Evolutionary conservation across 225 moss, liverwort and hornwort genomes (phyloP).

Genomic region (Ulota crispa): DNA sequence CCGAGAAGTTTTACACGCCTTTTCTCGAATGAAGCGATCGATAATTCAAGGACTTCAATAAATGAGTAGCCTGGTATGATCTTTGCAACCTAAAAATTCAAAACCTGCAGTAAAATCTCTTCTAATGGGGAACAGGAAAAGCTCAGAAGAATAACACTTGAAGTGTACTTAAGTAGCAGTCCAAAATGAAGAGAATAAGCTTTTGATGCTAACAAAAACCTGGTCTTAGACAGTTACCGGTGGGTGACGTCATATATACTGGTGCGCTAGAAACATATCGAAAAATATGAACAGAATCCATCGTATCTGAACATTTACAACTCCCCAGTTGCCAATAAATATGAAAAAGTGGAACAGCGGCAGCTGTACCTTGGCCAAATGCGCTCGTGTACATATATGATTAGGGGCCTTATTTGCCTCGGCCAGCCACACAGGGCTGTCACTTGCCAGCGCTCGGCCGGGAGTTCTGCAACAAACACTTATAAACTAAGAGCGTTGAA

Average conservation of each 20-base stretch:
- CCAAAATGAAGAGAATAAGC: background rate
- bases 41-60: background rate
- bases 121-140: background rate
- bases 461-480: slow-evolving; percentile 46
- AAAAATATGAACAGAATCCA: background rate
- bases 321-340: background rate
- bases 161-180: background rate
- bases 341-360: background rate
- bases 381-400: slow-evolving; percentile 54
- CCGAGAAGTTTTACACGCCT: background rate
- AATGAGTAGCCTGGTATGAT: background rate
- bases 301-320: background rate
- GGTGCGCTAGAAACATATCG: background rate
- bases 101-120: background rate
- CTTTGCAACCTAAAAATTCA: background rate
- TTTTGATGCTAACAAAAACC: background rate
- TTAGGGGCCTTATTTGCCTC: slow-evolving; percentile 60
- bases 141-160: background rate
- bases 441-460: slow-evolving; percentile 61
- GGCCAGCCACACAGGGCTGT: slow-evolving; percentile 55
- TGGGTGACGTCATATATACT: background rate
- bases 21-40: background rate
- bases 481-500: background rate
- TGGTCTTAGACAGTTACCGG: background rate
- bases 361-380: slow-evolving; percentile 66